Evolutionary conservation across 2,329 filamentous ascomycete genomes (phyloP).

Genomic region (Berkeleyomyces rouxiae): DNA sequence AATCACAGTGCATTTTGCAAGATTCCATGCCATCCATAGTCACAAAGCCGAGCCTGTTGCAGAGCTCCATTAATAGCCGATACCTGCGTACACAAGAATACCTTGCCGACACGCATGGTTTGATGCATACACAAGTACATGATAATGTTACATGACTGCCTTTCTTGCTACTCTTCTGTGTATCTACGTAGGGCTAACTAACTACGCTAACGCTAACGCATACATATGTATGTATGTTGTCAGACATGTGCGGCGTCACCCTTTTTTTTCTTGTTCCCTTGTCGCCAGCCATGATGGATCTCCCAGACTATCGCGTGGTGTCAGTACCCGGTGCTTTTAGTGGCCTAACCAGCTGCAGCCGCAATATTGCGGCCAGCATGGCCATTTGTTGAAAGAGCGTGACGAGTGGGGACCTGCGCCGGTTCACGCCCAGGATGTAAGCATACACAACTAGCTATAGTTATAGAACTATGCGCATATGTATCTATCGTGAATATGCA

Average conservation of each 20-base stretch:
- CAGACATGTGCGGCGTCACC: too few species aligned
- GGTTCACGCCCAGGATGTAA: conserved; percentile 19
- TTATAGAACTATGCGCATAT: too few species aligned
- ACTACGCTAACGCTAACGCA: too few species aligned
- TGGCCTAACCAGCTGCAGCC: background rate
- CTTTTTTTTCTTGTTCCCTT: background rate
- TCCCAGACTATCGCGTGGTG: background rate
- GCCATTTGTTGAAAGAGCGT: background rate
- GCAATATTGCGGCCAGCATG: background rate
- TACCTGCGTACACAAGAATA: background rate
- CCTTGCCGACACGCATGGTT: background rate
- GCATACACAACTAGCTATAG: too few species aligned
- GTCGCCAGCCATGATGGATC: background rate
- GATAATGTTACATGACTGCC: background rate
- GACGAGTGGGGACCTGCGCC: background rate
- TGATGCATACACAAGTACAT: background rate
- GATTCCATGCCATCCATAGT: background rate
- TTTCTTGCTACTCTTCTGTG: too few species aligned
- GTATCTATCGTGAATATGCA: too few species aligned
- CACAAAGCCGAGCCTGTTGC: too few species aligned
- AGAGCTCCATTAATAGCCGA: too few species aligned
- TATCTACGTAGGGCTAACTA: too few species aligned
- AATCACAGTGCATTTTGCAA: background rate
- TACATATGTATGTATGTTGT: too few species aligned
- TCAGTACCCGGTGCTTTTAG: background rate